Evolutionary conservation across 495 filamentous ascomycete genomes (phyloP), one percentile per base, ranked within the genome.

Genomic region (Trichoderma orchidacearum): DNA sequence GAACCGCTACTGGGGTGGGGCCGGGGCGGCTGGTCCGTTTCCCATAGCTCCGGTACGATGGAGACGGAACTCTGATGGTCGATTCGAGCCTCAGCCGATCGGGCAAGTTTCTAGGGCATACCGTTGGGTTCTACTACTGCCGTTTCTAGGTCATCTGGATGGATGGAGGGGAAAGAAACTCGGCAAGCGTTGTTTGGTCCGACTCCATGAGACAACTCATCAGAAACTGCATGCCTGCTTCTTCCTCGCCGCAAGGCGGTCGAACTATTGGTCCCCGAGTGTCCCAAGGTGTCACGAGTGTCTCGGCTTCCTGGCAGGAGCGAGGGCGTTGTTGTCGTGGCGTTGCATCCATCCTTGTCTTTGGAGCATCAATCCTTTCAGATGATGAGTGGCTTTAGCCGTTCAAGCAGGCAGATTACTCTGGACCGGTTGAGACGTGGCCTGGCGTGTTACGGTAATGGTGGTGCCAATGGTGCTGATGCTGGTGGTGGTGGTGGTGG

Each of bases 51-150:
- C 41, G 41, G 41, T 8, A 48, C 21, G 41, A 27, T 48, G 41
- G 36, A 21, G 41, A 25, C 41, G 21, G 41, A n/a, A n/a, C n/a
- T n/a, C n/a, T 48, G 41, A 48, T 48, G 27, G 41, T 48, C n/a
- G 41, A 27, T 27, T 27, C 41, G n/a, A 23, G 41, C 27, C 41
- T 48, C 41, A 48, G 41, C 41, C 41, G 41, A 18, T 48, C 41
- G 21, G 41, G 36, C 36, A 45, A 18, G n/a, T 25, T 48, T 48
- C 41, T 48, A 23, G 13, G 21, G 27, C 41, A 18, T 48, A 48
- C 41, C 21, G 41, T 48, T 48, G 41, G 41, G 41, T 48, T 48
- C 41, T 48, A 48, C n/a, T n/a, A n/a, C n/a, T n/a, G n/a, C 41
- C 41, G 41, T 48, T 48, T 48, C 41, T 27, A 23, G 8, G 13